These are phyloP conservation scores for Ogataea sp. DNA, from an alignment of 805 yeast genomes.

Conservation along the genomic window DNA sequence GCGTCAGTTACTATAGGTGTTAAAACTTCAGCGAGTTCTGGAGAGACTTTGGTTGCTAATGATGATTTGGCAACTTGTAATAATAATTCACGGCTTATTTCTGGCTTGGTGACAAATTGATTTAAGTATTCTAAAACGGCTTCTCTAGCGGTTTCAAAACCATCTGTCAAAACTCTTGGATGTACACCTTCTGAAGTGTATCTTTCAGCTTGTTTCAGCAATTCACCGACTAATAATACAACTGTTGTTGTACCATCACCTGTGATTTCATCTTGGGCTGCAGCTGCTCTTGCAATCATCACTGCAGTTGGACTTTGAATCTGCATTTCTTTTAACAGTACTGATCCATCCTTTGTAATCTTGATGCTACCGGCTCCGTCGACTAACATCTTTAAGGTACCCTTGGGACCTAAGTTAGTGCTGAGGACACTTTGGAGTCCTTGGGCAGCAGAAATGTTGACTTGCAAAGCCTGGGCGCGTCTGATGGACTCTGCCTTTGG, in stretches of 20 bases:
- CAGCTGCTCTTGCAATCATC: constrained; percentile 93
- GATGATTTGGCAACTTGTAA: constrained; percentile 90
- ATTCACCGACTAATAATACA: constrained; percentile 87
- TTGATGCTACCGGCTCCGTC: constrained; percentile 96
- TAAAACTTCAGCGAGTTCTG: constrained; percentile 68
- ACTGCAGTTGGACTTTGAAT: constrained; percentile 88
- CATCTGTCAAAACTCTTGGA: constrained; percentile 91
- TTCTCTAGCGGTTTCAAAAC: constrained; percentile 84
- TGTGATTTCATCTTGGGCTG: constrained; percentile 98
- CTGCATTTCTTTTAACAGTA: constrained; percentile 90
- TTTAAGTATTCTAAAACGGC: constrained; percentile 66
- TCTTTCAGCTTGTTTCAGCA: constrained; percentile 90
- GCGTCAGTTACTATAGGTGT: constrained; percentile 97
- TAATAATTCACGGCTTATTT: constrained; percentile 77
- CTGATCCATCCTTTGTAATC: constrained; percentile 95
- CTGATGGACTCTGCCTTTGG: constrained; percentile 98
- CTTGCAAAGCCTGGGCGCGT: constrained; percentile 91
- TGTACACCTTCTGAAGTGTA: constrained; percentile 90
- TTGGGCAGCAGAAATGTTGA: constrained; percentile 92
- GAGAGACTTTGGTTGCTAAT: constrained; percentile 75
- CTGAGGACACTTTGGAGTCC: constrained; percentile 90
- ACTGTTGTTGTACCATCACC: constrained; percentile 99
- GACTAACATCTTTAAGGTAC: constrained; percentile 91
- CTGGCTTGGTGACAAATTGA: constrained; percentile 46
- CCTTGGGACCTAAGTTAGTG: constrained; percentile 93